Evolutionary conservation across 1,284 basidiomycete species (phyloP), one percentile per base, ranked within the genome.

Genomic region (Stygiomarasmius scandens): DNA sequence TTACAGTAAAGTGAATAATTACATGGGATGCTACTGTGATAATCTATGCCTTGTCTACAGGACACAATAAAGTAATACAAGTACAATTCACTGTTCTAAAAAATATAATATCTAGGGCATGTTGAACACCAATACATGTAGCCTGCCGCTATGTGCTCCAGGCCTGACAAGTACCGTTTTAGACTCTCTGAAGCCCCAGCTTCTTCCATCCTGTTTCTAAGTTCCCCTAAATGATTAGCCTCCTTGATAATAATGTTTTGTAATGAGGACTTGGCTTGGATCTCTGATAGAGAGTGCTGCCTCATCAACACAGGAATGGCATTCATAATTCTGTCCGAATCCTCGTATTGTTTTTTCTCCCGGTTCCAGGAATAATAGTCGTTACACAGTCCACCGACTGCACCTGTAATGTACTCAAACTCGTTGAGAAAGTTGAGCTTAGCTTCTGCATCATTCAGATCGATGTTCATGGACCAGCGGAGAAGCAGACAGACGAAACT

Each of bases 361-460:
- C 62, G 65, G 23, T 61, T 58, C 66, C 66, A 67, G n/a, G 66
- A 67, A 45, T 64, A 67, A 44, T 65, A 67, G 55, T 67, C 66
- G 38, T 67, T 67, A 8, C 58, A 58, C 25, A 67, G 49, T 1
- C 64, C 63, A 16, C 62, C 55, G 32, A 65, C 58, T 23, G 61
- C 56, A n/a, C 64, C 66, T 12, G 64, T 60, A 2, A 54, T 54
- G 44, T 61, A 58, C 43, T 66, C 62, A 52, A 64, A 65, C 20
- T 56, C 52, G 2, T 49, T 43, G 3, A 63, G 54, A n/a, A 48
- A 23, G 10, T 45, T 59, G 20, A 53, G 54, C n/a, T 52, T 43
- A 9, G 34, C 14, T 34, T 63, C 63, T 16, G 54, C 54, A 3
- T 61, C 51, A 2, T 51, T 52, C 3, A 66, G 51, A 25, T 58